Percentiles rank a stretch among this genome's conserved stretches.
phyloP scores from a whole-genome alignment of 164 flowering plant genomes.

The Dillenia turbinata region DNA sequence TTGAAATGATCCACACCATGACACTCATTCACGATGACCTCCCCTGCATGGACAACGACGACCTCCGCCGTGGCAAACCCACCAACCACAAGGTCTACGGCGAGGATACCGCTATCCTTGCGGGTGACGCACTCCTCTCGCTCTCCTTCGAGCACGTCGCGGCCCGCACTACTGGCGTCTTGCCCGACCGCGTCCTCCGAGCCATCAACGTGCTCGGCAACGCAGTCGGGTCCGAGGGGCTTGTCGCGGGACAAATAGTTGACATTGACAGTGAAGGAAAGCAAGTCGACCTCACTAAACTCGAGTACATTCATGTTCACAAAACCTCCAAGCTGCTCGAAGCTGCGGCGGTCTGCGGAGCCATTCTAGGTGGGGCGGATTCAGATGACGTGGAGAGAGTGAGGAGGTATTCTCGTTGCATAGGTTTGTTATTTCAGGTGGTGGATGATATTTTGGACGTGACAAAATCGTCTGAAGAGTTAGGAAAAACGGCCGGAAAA shows the following conservation, averaged over 20 bases:
- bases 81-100: constrained; percentile 35
- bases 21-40: constrained; percentile 62
- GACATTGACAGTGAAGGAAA: constrained; percentile 27
- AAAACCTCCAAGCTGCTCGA: constrained; percentile 37
- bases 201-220: constrained; percentile 27
- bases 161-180: constrained; percentile 8
- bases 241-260: constrained; percentile 36
- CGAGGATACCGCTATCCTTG: constrained; percentile 33
- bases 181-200: constrained; percentile 21
- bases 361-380: constrained; percentile 27
- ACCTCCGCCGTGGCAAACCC: constrained; percentile 44
- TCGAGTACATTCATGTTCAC: constrained; percentile 37
- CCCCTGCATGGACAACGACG: constrained; percentile 56
- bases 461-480: constrained; percentile 26
- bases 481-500: constrained; percentile 38
- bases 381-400: constrained; percentile 23
- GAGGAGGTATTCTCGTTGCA: constrained; percentile 27
- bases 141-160: constrained; percentile 40
- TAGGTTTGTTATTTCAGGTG: constrained; percentile 39
- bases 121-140: constrained; percentile 36
- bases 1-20: constrained; percentile 66
- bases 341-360: constrained; percentile 35
- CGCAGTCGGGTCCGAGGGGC: constrained; percentile 33
- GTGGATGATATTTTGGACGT: constrained; percentile 43
- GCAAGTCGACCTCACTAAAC: constrained; percentile 12